Percentiles rank a stretch among this genome's conserved stretches.
Conservation (phyloP, 2,329 filamentous ascomycete genomes). For the Alternaria arborescens region DNA sequence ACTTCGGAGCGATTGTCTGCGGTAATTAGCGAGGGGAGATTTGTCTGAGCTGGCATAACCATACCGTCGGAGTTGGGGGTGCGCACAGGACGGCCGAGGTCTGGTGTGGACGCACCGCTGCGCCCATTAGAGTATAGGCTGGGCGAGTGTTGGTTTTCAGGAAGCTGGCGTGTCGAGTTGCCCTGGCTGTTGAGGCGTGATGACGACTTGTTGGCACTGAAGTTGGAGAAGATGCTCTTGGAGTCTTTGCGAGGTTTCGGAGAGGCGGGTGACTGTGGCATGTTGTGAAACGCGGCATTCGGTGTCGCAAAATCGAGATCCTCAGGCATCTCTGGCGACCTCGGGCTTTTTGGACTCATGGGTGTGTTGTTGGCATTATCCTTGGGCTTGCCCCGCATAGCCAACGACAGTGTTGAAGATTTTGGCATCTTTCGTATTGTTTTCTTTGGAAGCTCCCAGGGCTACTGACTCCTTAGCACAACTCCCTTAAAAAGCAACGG, state of each 20-base stretch:
- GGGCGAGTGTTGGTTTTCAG: constrained; percentile 45
- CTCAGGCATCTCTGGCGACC: constrained; percentile 38
- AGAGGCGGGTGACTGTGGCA: constrained; percentile 46
- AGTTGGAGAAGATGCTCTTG: constrained; percentile 58
- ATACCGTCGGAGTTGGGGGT: constrained; percentile 50
- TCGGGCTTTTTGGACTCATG: constrained; percentile 47
- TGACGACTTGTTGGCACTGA: constrained; percentile 58
- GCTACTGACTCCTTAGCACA: constrained; percentile 38
- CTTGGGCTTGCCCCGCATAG: constrained; percentile 45
- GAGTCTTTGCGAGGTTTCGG: constrained; percentile 51
- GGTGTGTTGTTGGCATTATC: constrained; percentile 36
- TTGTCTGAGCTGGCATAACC: background rate
- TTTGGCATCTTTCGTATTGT: constrained; percentile 51
- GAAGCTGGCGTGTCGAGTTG: constrained; percentile 43
- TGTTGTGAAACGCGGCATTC: constrained; percentile 40
- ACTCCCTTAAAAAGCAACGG: constrained; percentile 7
- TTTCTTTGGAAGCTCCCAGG: constrained; percentile 36
- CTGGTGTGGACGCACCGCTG: constrained; percentile 58
- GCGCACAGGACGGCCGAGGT: constrained; percentile 52
- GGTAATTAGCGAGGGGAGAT: constrained; percentile 10
- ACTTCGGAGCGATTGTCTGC: constrained; percentile 47
- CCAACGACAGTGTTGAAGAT: constrained; percentile 48
- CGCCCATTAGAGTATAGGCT: constrained; percentile 53
- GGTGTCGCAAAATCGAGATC: constrained; percentile 42
- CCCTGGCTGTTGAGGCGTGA: constrained; percentile 52